A percentile compares a stretch with the other conserved stretches of the same genome.
phyloP scores from a whole-genome alignment of 2,329 filamentous ascomycete species.

The Neodidymelliopsis sp. region DNA sequence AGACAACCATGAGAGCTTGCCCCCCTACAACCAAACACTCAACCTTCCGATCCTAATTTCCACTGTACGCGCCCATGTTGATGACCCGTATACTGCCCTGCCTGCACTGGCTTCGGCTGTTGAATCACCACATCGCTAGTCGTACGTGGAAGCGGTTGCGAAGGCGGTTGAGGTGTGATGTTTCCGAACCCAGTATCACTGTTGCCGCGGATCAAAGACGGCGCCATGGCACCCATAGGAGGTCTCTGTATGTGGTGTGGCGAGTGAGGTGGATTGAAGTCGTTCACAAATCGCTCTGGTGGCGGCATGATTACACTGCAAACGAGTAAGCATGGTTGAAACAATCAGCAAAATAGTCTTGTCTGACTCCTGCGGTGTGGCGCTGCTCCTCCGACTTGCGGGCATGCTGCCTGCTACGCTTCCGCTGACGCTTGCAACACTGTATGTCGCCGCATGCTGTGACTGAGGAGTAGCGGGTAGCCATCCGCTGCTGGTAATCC shows the following conservation, averaged over 20 bases:
- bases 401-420: constrained; percentile 26
- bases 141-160: constrained; percentile 27
- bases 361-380: constrained; percentile 37
- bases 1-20: not conserved
- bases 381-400: constrained; percentile 36
- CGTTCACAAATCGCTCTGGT: constrained; percentile 23
- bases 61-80: constrained; percentile 42
- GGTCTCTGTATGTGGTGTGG: constrained; percentile 30
- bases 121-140: constrained; percentile 39
- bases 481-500: constrained; percentile 47
- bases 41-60: constrained; percentile 45
- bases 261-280: constrained; percentile 30
- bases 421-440: constrained; percentile 24
- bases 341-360: not conserved
- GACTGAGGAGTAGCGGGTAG: constrained; percentile 43
- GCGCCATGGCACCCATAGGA: constrained; percentile 4
- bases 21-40: not conserved
- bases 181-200: constrained; percentile 31
- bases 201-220: constrained; percentile 27
- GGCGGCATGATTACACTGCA: constrained; percentile 7
- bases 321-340: not conserved
- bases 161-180: constrained; percentile 17
- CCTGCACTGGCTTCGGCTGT: constrained; percentile 36
- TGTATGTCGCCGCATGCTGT: constrained; percentile 40
- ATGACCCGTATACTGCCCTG: constrained; percentile 24